Percentiles rank a stretch among this genome's conserved stretches.
phyloP scores from a whole-genome alignment of 441 rosid species.

The Syzygium malaccense region DNA sequence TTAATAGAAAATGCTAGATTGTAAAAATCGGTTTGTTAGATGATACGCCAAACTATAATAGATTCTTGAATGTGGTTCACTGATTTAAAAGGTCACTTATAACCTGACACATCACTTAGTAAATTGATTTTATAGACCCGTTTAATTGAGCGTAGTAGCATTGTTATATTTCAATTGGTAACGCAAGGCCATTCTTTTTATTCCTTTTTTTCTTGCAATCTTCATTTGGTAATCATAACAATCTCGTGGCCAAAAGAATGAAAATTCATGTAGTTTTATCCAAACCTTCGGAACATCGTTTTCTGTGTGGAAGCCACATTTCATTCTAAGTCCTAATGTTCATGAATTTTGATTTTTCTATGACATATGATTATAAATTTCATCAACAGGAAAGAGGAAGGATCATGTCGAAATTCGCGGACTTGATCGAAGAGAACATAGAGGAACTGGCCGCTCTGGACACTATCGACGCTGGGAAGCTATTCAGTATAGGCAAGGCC shows the following conservation, averaged over 20 bases:
- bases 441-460: constrained; percentile 75
- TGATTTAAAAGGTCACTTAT: background rate
- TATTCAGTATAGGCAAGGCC: constrained; percentile 28
- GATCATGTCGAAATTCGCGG: constrained; percentile 59
- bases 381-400: constrained; percentile 48
- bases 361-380: background rate
- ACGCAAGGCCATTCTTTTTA: background rate
- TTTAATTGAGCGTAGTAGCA: background rate
- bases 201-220: background rate
- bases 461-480: constrained; percentile 62
- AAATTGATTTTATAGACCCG: background rate
- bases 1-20: background rate
- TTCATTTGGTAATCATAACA: too few species aligned
- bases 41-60: background rate
- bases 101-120: background rate
- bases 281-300: background rate
- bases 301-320: background rate
- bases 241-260: background rate
- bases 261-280: background rate
- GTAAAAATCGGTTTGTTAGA: background rate
- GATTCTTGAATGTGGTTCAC: background rate
- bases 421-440: constrained; percentile 44
- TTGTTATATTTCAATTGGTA: background rate
- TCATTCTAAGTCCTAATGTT: background rate
- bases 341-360: background rate